Evolutionary conservation across 2,329 filamentous ascomycete species (phyloP), one percentile per base, ranked within the genome.

Genomic region (Colletotrichum orbiculare): DNA sequence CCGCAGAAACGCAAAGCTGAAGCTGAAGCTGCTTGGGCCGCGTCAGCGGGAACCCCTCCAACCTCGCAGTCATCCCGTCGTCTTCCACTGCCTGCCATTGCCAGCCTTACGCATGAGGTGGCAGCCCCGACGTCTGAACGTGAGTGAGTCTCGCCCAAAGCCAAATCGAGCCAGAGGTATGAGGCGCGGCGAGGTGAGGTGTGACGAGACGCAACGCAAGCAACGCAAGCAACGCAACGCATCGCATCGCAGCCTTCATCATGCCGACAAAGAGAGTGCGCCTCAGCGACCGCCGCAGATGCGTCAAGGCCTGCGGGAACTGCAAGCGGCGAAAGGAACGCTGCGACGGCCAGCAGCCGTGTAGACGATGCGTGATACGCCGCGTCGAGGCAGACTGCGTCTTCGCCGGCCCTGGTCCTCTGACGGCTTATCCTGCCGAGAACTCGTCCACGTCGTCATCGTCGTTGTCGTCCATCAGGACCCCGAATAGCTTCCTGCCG

Each of bases 261-360:
- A 74, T 73, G 70, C 67, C 70, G 8, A 71, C 69, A 10, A 53
- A 58, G 25, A 69, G 59, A 46, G 64, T 70, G n/a, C 69, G 56
- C 9, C 41, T 63, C 35, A 65, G 60, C 37, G 71, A 73, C 43
- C 69, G 71, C n/a, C 71, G 70, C 12, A 68, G 73, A 11, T 74
- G 73, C 56, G 66, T 65, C 25, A 64, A 69, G 39, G 73, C 72
- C 34, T 74, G 73, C 59, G 45, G 50, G 13, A 73, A 55, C 53
- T 74, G 73, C 61, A 73, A 73, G 61, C 70, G 71, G 7, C 70
- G 73, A 38, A 74, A 75, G 43, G 71, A 75, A 55, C 71, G 72
- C 10, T 75, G 73, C 64, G 71, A 74, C 37, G 73, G 72, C 41
- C 64, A 56, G 6, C 68, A 67, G 47, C 72, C 73, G 8, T 75